Evolutionary conservation across 2,329 filamentous ascomycete species (phyloP).

Genomic region (Colletotrichum chlorophyti): DNA sequence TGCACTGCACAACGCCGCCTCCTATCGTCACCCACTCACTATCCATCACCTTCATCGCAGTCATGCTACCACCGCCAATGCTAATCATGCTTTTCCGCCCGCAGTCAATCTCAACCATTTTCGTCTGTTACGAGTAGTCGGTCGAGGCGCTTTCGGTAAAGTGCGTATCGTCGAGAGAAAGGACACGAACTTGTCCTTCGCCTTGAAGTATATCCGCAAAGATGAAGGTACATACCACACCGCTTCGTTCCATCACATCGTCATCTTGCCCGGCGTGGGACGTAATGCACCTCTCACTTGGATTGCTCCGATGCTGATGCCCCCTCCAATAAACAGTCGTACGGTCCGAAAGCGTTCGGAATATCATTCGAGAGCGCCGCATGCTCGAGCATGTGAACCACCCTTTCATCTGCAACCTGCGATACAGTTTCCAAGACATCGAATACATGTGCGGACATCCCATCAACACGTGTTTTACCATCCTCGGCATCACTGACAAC

Average conservation of each 20-base stretch:
- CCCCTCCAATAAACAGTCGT: conserved; percentile 68
- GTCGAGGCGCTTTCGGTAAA: conserved; percentile 97
- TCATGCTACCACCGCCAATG: not conserved
- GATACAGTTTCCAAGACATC: conserved; percentile 98
- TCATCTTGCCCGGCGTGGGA: not conserved
- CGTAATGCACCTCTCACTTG: not conserved
- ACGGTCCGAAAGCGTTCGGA: conserved; percentile 95
- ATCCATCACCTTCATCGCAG: not conserved
- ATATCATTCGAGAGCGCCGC: conserved; percentile 94
- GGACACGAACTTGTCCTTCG: conserved; percentile 92
- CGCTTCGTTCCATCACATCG: conserved; percentile 1
- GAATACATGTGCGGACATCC: conserved; percentile 83
- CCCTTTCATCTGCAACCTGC: conserved; percentile 96
- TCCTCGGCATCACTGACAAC: conserved; percentile 29
- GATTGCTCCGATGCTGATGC: conserved; percentile 15
- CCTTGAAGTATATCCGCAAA: conserved; percentile 97
- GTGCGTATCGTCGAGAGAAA: conserved; percentile 98
- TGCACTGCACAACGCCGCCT: not conserved
- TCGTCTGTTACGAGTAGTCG: conserved; percentile 90
- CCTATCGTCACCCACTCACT: not conserved
- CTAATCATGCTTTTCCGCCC: conserved; percentile 10
- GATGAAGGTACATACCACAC: conserved; percentile 79
- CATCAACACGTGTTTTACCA: no score
- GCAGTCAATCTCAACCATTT: conserved; percentile 97
- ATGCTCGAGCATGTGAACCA: conserved; percentile 99